Conservation (phyloP, 1,284 basidiomycete species). For the Apiotrichum sp. region DNA sequence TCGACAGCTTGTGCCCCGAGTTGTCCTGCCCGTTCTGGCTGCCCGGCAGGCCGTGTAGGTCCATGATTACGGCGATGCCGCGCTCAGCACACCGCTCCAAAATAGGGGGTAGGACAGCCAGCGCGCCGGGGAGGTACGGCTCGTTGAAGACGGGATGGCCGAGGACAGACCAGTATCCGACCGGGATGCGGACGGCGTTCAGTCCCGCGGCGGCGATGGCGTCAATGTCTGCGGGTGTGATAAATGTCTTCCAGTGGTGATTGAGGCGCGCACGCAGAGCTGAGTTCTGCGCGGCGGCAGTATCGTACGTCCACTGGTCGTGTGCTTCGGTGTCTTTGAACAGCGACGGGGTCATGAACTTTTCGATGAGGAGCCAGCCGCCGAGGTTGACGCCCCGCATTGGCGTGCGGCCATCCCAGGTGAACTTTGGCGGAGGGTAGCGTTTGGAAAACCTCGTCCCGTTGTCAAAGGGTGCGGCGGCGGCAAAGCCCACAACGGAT, state of each 20-base stretch:
- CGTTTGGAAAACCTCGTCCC: no score
- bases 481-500: no score
- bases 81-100: constrained; percentile 69
- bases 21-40: constrained; percentile 77
- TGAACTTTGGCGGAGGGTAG: background rate
- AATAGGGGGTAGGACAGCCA: constrained; percentile 53
- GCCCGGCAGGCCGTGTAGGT: constrained; percentile 71
- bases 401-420: background rate
- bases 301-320: constrained; percentile 43
- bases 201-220: constrained; percentile 35
- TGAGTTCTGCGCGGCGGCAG: constrained; percentile 28
- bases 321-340: constrained; percentile 38
- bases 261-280: constrained; percentile 25
- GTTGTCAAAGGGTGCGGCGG: no score
- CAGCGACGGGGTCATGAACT: constrained; percentile 44
- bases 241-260: constrained; percentile 39
- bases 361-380: constrained; percentile 45
- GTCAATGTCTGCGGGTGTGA: constrained; percentile 66
- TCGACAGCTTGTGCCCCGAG: constrained; percentile 58
- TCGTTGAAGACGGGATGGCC: constrained; percentile 45
- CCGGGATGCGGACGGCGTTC: constrained; percentile 44
- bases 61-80: constrained; percentile 66
- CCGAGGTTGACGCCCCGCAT: constrained; percentile 45
- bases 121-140: constrained; percentile 54
- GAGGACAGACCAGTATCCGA: constrained; percentile 25